Evolutionary conservation across 139 green algal species (phyloP).

Genomic region (Nannochloris sp.): DNA sequence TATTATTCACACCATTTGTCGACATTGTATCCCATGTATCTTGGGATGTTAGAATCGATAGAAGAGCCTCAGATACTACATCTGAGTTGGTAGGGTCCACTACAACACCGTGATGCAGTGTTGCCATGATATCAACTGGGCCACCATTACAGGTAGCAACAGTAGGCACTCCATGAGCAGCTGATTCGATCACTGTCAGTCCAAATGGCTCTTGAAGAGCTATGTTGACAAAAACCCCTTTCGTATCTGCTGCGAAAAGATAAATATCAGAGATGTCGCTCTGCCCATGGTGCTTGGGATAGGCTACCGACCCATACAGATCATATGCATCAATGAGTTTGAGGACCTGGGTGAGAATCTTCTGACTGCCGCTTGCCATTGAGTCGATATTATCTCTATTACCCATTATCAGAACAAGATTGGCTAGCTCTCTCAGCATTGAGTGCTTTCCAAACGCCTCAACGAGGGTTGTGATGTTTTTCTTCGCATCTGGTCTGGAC

Average conservation of each 20-base stretch:
- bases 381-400: conserved; percentile 81
- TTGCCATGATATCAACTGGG: conserved; percentile 72
- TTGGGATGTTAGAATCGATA: conserved; percentile 64
- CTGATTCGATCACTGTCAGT: conserved; percentile 89
- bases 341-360: conserved; percentile 76
- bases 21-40: conserved; percentile 64
- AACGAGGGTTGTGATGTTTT: conserved; percentile 92
- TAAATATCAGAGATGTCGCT: conserved; percentile 93
- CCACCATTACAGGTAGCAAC: conserved; percentile 89
- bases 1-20: conserved; percentile 55
- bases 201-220: conserved; percentile 92
- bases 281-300: conserved; percentile 87
- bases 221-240: conserved; percentile 78
- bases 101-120: conserved; percentile 72
- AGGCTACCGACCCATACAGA: conserved; percentile 74
- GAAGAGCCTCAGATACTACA: conserved; percentile 58
- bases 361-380: conserved; percentile 60
- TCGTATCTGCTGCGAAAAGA: conserved; percentile 59
- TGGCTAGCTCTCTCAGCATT: conserved; percentile 77
- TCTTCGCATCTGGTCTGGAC: conserved; percentile 87
- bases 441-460: conserved; percentile 64
- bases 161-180: conserved; percentile 86
- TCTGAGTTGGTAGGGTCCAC: conserved; percentile 76
- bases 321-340: conserved; percentile 89
- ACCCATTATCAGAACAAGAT: conserved; percentile 93